These are phyloP conservation scores for Suillus subalutaceus DNA, from an alignment of 768 basidiomycete genomes.

Conservation along the genomic window DNA sequence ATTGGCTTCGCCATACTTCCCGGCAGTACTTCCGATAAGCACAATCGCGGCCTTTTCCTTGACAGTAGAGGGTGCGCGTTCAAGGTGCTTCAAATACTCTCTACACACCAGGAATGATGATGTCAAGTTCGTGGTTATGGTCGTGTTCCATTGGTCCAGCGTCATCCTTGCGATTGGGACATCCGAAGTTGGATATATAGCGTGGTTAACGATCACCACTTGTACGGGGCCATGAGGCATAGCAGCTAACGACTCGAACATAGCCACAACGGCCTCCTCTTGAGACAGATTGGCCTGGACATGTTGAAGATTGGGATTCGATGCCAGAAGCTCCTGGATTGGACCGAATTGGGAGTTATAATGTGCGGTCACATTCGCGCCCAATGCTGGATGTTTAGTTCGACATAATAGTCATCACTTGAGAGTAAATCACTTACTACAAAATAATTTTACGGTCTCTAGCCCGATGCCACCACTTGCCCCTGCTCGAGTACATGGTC, in stretches of 20 bases:
- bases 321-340: constrained; percentile 42
- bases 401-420: neutral
- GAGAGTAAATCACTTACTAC: constrained; percentile 42
- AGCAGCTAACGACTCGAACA: constrained; percentile 48
- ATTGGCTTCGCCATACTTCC: constrained; percentile 71
- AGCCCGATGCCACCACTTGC: constrained; percentile 79
- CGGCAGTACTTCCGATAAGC: constrained; percentile 71
- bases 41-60: constrained; percentile 64
- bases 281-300: constrained; percentile 60
- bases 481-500: constrained; percentile 42
- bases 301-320: constrained; percentile 36
- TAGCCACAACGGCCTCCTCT: constrained; percentile 52
- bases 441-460: constrained; percentile 57
- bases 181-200: constrained; percentile 46
- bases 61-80: constrained; percentile 35
- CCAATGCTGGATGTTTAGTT: constrained; percentile 51
- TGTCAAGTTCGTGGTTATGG: constrained; percentile 65
- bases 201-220: constrained; percentile 66
- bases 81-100: constrained; percentile 56
- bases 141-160: constrained; percentile 63
- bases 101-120: constrained; percentile 68
- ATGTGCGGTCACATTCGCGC: constrained; percentile 72
- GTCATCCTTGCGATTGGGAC: constrained; percentile 59
- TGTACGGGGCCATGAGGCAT: constrained; percentile 52
- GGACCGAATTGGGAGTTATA: constrained; percentile 57